Conservation (phyloP, 176 grass and related monocot species). For the Melocanna baccifera region DNA sequence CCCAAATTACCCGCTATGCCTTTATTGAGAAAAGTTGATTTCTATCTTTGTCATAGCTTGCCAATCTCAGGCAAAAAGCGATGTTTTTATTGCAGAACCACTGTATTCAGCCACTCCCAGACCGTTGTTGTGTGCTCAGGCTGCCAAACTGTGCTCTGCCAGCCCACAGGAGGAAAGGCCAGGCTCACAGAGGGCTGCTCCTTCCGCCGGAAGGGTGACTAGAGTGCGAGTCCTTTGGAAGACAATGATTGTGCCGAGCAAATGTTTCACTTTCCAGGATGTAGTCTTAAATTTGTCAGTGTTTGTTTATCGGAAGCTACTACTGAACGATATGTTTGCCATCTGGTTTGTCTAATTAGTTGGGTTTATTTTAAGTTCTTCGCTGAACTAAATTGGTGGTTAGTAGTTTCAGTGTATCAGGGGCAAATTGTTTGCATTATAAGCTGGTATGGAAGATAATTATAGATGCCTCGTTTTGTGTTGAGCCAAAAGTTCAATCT, state of each 20-base stretch:
- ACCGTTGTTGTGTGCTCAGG: conserved; percentile 65
- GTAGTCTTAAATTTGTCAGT: conserved; percentile 6
- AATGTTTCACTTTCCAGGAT: conserved; percentile 9
- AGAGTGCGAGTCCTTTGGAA: neutral
- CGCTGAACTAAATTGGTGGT: neutral
- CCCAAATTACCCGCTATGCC: neutral
- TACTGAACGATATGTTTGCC: neutral
- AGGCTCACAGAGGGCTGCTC: conserved; percentile 75
- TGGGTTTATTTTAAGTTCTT: neutral
- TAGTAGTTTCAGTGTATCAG: neutral
- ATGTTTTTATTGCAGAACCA: conserved; percentile 41
- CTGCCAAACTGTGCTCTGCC: conserved; percentile 69
- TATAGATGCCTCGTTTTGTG: neutral
- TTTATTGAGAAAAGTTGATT: neutral
- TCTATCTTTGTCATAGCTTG: neutral
- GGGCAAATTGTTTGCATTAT: neutral
- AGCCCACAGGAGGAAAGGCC: conserved; percentile 69
- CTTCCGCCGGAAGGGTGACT: conserved; percentile 71
- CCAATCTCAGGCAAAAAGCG: neutral
- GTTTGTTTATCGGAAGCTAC: neutral
- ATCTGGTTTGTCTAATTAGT: conserved; percentile 3
- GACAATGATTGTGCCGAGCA: neutral
- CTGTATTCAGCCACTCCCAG: conserved; percentile 76
- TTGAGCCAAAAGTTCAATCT: neutral
- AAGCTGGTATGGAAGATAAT: neutral